These are phyloP conservation scores for Cercophora scortea DNA, from an alignment of 495 filamentous ascomycete species.

Conservation along the genomic window DNA sequence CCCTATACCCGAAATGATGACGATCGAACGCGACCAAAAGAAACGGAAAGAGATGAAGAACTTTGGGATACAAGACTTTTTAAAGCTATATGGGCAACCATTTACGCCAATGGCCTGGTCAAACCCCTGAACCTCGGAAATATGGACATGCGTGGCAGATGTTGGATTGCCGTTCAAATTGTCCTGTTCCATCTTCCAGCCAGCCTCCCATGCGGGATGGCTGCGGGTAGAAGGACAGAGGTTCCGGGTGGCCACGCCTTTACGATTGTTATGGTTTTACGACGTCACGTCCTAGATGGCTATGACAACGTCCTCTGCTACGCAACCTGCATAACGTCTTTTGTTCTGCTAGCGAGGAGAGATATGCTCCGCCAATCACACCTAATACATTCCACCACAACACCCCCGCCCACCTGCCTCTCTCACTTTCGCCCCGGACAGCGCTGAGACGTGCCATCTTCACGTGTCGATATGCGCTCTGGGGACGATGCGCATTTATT, in stretches of 20 bases:
- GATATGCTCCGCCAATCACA: conserved; percentile 12
- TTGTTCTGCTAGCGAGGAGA: conserved; percentile 6
- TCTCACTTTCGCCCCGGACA: background rate
- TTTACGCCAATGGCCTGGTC: conserved; percentile 17
- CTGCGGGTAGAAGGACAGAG: background rate
- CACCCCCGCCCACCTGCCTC: background rate
- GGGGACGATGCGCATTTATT: too few species aligned
- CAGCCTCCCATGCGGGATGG: background rate
- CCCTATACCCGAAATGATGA: conserved; percentile 18
- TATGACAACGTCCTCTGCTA: conserved; percentile 19
- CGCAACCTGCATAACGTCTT: conserved; percentile 7
- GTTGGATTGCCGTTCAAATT: background rate
- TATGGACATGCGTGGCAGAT: background rate
- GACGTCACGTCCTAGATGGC: conserved; percentile 32
- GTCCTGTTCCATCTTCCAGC: background rate
- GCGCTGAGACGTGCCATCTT: too few species aligned
- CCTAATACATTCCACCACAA: conserved; percentile 6
- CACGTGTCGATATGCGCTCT: too few species aligned
- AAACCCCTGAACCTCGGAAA: conserved; percentile 2
- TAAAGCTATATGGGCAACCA: conserved; percentile 31
- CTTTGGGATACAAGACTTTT: conserved; percentile 21
- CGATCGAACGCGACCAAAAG: conserved; percentile 15
- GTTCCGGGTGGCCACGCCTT: conserved; percentile 9
- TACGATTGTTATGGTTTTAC: conserved; percentile 33
- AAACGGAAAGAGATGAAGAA: conserved; percentile 20